These are phyloP conservation scores for Chalciporus chontae DNA, from an alignment of 768 basidiomycete species.

Conservation along the genomic window DNA sequence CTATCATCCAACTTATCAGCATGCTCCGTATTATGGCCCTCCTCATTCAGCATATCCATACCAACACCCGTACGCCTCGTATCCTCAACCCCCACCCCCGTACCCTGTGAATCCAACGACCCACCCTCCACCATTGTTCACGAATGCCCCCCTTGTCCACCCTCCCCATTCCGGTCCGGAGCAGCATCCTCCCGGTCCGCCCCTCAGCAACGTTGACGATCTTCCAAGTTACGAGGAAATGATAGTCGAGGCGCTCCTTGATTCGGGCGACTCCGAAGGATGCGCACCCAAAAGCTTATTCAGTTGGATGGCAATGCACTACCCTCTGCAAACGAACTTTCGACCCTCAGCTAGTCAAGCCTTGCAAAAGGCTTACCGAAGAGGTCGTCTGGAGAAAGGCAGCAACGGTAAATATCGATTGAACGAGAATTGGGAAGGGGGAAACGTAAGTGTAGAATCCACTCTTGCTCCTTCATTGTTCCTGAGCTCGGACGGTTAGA, in stretches of 20 bases:
- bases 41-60: slow-evolving; percentile 37
- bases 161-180: slow-evolving; percentile 31
- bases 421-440: slow-evolving; percentile 78
- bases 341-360: slow-evolving; percentile 88
- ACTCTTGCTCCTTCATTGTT: neutral
- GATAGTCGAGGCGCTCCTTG: slow-evolving; percentile 77
- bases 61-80: slow-evolving; percentile 35
- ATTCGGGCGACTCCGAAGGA: slow-evolving; percentile 68
- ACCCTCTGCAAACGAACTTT: slow-evolving; percentile 86
- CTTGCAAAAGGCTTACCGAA: slow-evolving; percentile 79
- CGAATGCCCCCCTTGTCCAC: slow-evolving; percentile 34
- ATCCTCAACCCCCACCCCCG: slow-evolving; percentile 30
- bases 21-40: slow-evolving; percentile 61
- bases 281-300: slow-evolving; percentile 81
- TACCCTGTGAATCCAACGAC: slow-evolving; percentile 28
- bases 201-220: slow-evolving; percentile 38
- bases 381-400: slow-evolving; percentile 77
- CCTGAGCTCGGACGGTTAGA: slow-evolving; percentile 39
- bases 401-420: slow-evolving; percentile 71
- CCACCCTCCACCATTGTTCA: slow-evolving; percentile 31
- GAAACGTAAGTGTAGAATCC: slow-evolving; percentile 52
- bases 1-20: slow-evolving; percentile 58
- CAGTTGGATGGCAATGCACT: slow-evolving; percentile 77
- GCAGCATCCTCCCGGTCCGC: slow-evolving; percentile 20
- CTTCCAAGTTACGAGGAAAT: slow-evolving; percentile 90